A percentile compares a stretch with the other conserved stretches of the same genome.
These are phyloP conservation scores for Ceratocystis alfenasii DNA, from an alignment of 2,329 filamentous ascomycete species.

Conservation along the genomic window DNA sequence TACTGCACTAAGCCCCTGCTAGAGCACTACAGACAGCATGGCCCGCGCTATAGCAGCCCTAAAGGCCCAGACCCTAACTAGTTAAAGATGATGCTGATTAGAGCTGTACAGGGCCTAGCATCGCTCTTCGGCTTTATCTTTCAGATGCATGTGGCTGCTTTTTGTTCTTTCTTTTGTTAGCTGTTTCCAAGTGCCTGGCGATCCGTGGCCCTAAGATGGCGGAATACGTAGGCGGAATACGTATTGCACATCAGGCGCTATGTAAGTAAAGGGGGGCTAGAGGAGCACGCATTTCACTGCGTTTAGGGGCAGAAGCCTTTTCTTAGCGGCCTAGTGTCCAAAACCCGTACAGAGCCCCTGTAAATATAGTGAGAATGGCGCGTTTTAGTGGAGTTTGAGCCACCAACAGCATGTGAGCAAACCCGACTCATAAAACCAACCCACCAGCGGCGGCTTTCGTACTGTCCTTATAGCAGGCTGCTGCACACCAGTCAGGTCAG, in stretches of 20 bases:
- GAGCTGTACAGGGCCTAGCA: neutral
- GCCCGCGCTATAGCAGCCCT: neutral
- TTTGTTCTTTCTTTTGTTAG: neutral
- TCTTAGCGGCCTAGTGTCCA: too few species aligned
- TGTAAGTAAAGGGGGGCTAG: neutral
- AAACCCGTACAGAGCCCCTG: too few species aligned
- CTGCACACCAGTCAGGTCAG: neutral
- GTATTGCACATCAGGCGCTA: neutral
- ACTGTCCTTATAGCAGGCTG: neutral
- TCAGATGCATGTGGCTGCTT: neutral
- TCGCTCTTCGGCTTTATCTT: conserved; percentile 11
- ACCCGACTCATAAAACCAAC: too few species aligned
- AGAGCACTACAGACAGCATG: neutral
- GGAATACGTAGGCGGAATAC: conserved; percentile 9
- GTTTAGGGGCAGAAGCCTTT: too few species aligned
- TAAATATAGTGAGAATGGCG: too few species aligned
- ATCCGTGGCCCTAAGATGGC: conserved; percentile 8
- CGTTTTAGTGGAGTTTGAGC: too few species aligned
- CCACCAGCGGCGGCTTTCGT: neutral
- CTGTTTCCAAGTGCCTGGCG: neutral
- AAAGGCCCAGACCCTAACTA: neutral
- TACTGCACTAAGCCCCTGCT: too few species aligned
- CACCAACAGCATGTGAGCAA: too few species aligned
- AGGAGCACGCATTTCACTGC: too few species aligned
- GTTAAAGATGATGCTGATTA: neutral